phyloP scores from a whole-genome alignment of 2,329 filamentous ascomycete genomes.

The Aspergillus fijiensis region DNA sequence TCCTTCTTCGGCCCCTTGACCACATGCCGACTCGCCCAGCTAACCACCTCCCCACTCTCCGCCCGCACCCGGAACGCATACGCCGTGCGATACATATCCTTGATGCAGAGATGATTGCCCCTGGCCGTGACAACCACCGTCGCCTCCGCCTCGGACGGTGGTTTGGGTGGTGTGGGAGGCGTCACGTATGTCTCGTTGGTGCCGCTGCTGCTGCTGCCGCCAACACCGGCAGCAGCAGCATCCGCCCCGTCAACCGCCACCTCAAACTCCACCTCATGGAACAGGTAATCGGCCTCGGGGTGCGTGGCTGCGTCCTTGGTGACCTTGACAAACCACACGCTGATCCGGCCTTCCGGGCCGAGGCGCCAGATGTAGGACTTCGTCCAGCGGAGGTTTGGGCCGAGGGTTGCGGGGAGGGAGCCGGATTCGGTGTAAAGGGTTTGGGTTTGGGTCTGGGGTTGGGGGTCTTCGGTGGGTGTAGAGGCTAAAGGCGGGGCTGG shows the following conservation, averaged over 20 bases:
- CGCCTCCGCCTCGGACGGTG: constrained; percentile 9
- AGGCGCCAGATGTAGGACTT: constrained; percentile 49
- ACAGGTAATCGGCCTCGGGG: constrained; percentile 44
- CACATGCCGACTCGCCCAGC: constrained; percentile 47
- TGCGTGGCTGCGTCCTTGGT: constrained; percentile 14
- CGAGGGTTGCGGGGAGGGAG: constrained; percentile 34
- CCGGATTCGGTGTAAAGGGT: constrained; percentile 47
- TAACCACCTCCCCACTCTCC: constrained; percentile 35
- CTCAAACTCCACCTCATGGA: constrained; percentile 43
- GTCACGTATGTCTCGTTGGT: constrained; percentile 19
- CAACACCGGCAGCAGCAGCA: not conserved
- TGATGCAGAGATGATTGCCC: constrained; percentile 47
- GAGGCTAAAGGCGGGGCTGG: constrained; percentile 13
- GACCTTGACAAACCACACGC: constrained; percentile 48
- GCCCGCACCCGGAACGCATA: constrained; percentile 43
- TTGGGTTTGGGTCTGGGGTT: constrained; percentile 15
- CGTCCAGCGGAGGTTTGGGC: constrained; percentile 34
- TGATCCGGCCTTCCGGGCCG: constrained; percentile 31
- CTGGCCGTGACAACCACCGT: constrained; percentile 37
- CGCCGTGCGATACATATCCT: constrained; percentile 48
- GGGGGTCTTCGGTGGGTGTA: constrained; percentile 14
- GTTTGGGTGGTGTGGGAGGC: constrained; percentile 26
- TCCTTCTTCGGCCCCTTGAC: constrained; percentile 48
- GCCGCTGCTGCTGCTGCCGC: too few species aligned
- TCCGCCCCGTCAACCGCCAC: constrained; percentile 1